A percentile compares a stretch with the other conserved stretches of the same genome.
Evolutionary conservation across 495 filamentous ascomycete species (phyloP).

Genomic region (Penicillium bialowiezense): DNA sequence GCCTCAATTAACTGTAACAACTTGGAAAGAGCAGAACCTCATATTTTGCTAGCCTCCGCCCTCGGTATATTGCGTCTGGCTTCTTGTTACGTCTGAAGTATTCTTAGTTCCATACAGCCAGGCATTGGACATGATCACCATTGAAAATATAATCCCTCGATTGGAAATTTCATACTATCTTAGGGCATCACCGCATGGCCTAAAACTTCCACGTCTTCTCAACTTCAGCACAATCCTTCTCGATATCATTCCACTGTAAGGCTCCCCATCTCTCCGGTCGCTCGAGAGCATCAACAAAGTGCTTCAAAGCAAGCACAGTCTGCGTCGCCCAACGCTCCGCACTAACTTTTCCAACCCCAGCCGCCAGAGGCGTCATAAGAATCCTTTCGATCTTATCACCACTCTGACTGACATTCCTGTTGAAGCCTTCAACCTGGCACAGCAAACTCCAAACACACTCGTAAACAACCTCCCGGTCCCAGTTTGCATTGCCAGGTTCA

Average conservation of each 20-base stretch:
- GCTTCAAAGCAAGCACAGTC: constrained; percentile 47
- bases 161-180: too few species aligned
- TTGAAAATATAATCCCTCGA: too few species aligned
- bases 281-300: constrained; percentile 43
- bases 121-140: too few species aligned
- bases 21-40: too few species aligned
- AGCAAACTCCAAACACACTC: constrained; percentile 52
- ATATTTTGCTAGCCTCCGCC: too few species aligned
- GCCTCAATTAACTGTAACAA: too few species aligned
- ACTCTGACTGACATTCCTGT: constrained; percentile 19
- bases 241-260: constrained; percentile 31
- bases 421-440: constrained; percentile 43
- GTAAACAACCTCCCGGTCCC: constrained; percentile 54
- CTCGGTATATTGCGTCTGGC: too few species aligned
- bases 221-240: constrained; percentile 24
- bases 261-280: constrained; percentile 29
- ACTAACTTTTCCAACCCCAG: constrained; percentile 42
- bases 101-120: too few species aligned
- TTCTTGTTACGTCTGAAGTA: too few species aligned
- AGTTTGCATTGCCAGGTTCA: constrained; percentile 33
- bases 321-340: constrained; percentile 47
- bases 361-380: constrained; percentile 49
- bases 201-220: constrained; percentile 21
- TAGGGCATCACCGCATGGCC: too few species aligned
- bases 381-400: constrained; percentile 28